Evolutionary conservation across 768 basidiomycete species (phyloP).

Genomic region (Coprinopsis strossmayeri): DNA sequence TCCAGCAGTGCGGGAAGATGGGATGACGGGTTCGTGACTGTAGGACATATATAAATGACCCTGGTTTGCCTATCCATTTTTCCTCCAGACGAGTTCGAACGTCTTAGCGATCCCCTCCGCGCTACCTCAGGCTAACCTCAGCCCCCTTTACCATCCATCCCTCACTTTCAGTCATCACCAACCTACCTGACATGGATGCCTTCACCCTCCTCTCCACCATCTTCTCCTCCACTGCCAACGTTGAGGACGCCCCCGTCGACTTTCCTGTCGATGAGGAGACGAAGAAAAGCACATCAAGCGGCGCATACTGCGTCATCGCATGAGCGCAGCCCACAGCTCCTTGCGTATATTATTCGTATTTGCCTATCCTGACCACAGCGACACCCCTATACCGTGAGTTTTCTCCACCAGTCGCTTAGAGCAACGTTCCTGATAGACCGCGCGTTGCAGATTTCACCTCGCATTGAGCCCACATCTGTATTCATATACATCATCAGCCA

Average conservation of each 20-base stretch:
- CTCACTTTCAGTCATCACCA: neutral
- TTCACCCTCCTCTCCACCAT: neutral
- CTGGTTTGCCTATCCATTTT: neutral
- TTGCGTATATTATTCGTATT: no score
- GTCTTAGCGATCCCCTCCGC: neutral
- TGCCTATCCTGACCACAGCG: no score
- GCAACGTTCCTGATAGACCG: no score
- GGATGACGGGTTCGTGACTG: neutral
- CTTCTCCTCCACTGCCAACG: neutral
- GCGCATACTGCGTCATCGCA: neutral
- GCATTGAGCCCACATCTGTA: no score
- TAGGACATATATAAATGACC: neutral
- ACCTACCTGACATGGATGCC: neutral
- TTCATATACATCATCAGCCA: no score
- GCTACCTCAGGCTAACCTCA: neutral
- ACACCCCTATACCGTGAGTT: no score
- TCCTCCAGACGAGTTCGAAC: neutral
- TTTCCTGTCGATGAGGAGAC: neutral
- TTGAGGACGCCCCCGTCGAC: neutral
- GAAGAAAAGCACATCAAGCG: neutral
- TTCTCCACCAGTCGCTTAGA: no score
- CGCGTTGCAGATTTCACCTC: no score
- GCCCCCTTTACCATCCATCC: neutral
- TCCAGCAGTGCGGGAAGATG: no score
- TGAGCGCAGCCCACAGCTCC: no score